These are phyloP conservation scores for Beta corolliflora DNA, from an alignment of 179 eudicot species.

Conservation along the genomic window DNA sequence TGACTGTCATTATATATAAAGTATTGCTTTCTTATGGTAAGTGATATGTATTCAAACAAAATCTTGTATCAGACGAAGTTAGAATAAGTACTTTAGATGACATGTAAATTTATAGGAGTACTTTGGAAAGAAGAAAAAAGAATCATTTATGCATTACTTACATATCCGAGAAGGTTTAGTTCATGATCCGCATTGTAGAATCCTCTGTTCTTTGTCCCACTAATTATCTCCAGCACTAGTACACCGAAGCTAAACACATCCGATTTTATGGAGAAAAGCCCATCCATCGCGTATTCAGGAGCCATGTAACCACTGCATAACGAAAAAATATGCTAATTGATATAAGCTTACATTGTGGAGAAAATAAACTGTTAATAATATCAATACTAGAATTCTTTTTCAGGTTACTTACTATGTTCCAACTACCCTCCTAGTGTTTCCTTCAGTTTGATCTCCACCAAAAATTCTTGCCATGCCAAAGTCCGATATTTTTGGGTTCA, in stretches of 20 bases:
- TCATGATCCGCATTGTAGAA: slow-evolving; percentile 34
- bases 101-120: background rate
- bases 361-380: background rate
- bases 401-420: slow-evolving; percentile 40
- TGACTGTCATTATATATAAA: slow-evolving; percentile 35
- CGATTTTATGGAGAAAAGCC: slow-evolving; percentile 37
- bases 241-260: slow-evolving; percentile 48
- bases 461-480: slow-evolving; percentile 56
- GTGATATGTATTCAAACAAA: background rate
- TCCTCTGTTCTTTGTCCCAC: slow-evolving; percentile 41
- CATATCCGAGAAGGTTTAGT: slow-evolving; percentile 38
- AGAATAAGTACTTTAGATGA: background rate
- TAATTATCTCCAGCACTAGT: slow-evolving; percentile 39
- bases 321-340: background rate
- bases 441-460: slow-evolving; percentile 48
- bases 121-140: background rate
- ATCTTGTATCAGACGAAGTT: background rate
- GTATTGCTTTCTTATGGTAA: background rate
- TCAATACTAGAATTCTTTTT: background rate
- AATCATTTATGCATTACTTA: slow-evolving; percentile 14
- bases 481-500: slow-evolving; percentile 54
- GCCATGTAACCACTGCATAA: slow-evolving; percentile 42
- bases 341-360: background rate
- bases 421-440: slow-evolving; percentile 47
- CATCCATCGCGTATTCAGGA: slow-evolving; percentile 49